Evolutionary conservation across 805 yeast genomes (phyloP), one percentile per base, ranked within the genome.

Genomic region (Wickerhamomyces mucosus): DNA sequence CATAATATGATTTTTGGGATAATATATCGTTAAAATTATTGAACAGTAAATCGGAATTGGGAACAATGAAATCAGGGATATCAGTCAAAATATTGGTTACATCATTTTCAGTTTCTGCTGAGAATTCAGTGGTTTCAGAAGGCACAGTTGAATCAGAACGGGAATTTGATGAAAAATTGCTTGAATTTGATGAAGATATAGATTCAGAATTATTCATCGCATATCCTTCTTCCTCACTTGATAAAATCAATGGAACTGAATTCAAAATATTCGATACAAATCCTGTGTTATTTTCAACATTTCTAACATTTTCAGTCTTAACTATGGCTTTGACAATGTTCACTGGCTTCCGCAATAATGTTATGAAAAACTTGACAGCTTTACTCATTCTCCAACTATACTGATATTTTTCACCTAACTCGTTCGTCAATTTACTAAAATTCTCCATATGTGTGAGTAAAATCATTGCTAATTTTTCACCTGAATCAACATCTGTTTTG

Each of bases 351-450:
- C 47, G 55, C 28, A 63, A 36, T 19, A 63, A 38, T 1, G 65
- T 58, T 18, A 63, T 53, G 30, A 63, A 63, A 37, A 63, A 63
- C 2, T 59, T 59, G 3, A 63, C 62, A 7, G 81, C 77, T 43
- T 75, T 77, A 22, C 72, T 62, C 48, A 78, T 65, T 53, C 80
- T 67, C 75, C 78, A 75, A 3, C 85, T 80, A 46, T 75, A 76
- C 36, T 72, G 74, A 46, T 76, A 78, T 39, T 73, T 63, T 17
- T 57, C 61, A 15, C 82, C 71, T 21, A 79, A 53, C 24, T 61
- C 59, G 56, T 63, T 51, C 36, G 63, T 42, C 55, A 67, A 29
- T 36, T 48, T 38, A 43, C 59, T 55, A 40, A 69, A 71, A 13
- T 50, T 45, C 21, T 59, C 61, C 63, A 64, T 60, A 34, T 65